These are phyloP conservation scores for Leptomonas pyrrhocoris DNA, from an alignment of 208 protist species.

Conservation along the genomic window DNA sequence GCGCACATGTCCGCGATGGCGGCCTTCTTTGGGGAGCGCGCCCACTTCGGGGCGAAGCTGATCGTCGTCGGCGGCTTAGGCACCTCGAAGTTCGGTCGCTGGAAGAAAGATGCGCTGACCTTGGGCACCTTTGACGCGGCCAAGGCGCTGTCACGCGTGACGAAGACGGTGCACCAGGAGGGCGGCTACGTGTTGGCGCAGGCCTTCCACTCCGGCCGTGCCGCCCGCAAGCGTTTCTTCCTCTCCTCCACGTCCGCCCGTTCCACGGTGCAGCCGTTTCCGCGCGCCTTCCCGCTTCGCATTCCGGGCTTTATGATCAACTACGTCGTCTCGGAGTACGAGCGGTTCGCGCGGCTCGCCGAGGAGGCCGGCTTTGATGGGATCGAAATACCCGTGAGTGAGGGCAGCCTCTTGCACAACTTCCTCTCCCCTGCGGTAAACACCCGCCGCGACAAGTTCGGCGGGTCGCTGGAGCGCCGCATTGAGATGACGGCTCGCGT, in stretches of 20 bases:
- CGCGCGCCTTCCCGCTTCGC: constrained; percentile 55
- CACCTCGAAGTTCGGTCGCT: constrained; percentile 77
- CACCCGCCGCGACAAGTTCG: constrained; percentile 83
- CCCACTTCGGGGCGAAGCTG: constrained; percentile 83
- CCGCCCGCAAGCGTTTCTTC: constrained; percentile 55
- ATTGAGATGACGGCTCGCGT: constrained; percentile 87
- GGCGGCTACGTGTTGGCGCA: constrained; percentile 92
- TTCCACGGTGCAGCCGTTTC: constrained; percentile 67
- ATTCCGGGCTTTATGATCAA: constrained; percentile 60
- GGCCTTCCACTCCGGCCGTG: constrained; percentile 91
- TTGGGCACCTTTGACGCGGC: constrained; percentile 80
- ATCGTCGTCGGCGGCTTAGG: constrained; percentile 91
- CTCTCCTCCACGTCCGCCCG: constrained; percentile 63
- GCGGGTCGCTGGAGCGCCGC: constrained; percentile 76
- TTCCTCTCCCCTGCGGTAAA: constrained; percentile 92
- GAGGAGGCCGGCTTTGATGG: constrained; percentile 95
- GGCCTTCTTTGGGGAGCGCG: constrained; percentile 83
- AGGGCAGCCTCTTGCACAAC: constrained; percentile 95
- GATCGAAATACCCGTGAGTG: constrained; percentile 93
- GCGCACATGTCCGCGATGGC: constrained; percentile 79
- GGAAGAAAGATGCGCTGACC: constrained; percentile 76
- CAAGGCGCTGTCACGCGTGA: constrained; percentile 75
- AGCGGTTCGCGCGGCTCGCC: constrained; percentile 87
- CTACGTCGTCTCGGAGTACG: constrained; percentile 88
- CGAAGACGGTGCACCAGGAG: constrained; percentile 84